Evolutionary conservation across 2,329 filamentous ascomycete species (phyloP).

Genomic region (Ampelomyces quisqualis): DNA sequence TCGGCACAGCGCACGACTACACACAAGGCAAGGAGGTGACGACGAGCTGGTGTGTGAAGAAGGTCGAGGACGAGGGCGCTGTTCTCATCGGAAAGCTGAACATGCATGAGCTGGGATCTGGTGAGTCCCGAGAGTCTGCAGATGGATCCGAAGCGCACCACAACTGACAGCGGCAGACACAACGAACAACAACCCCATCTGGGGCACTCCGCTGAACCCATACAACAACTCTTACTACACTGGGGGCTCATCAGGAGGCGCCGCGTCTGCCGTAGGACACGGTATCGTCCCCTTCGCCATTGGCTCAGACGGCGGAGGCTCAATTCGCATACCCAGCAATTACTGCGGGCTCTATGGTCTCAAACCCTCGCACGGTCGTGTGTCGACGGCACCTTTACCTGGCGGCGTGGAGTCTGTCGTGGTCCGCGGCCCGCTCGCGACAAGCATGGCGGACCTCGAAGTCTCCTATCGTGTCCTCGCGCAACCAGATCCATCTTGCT

Average conservation of each 20-base stretch:
- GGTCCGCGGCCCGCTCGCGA: constrained; percentile 73
- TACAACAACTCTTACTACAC: constrained; percentile 75
- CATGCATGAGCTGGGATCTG: constrained; percentile 79
- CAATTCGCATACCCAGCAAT: constrained; percentile 69
- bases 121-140: too few species aligned
- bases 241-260: constrained; percentile 78
- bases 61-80: constrained; percentile 72
- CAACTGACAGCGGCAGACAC: constrained; percentile 57
- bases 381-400: constrained; percentile 59
- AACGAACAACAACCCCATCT: constrained; percentile 76
- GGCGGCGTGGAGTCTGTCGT: constrained; percentile 63
- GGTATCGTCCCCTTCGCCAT: constrained; percentile 74
- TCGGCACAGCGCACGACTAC: constrained; percentile 64
- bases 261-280: constrained; percentile 66
- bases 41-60: constrained; percentile 70
- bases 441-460: constrained; percentile 74
- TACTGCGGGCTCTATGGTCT: constrained; percentile 82
- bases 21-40: constrained; percentile 50
- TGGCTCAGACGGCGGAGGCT: constrained; percentile 72
- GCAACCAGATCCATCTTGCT: constrained; percentile 65
- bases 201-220: constrained; percentile 76
- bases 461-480: constrained; percentile 81
- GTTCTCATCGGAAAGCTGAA: constrained; percentile 73
- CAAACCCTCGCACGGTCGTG: constrained; percentile 74
- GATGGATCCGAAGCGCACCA: background rate